Percentiles rank a stretch among this genome's conserved stretches.
phyloP scores from a whole-genome alignment of 2,329 filamentous ascomycete species.

The Aspergillus thermomutatus region DNA sequence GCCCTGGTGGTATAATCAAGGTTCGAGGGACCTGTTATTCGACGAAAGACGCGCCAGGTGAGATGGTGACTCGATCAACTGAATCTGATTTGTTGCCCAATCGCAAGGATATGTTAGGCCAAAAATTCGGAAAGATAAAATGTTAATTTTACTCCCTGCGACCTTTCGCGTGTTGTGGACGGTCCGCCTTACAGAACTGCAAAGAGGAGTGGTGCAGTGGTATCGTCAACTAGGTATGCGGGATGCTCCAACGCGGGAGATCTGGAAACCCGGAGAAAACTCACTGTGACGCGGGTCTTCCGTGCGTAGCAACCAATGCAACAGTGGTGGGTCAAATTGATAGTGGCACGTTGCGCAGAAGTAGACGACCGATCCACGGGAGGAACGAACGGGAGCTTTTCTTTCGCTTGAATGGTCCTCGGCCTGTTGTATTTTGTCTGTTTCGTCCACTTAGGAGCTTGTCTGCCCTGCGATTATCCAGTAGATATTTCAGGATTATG shows the following conservation, averaged over 20 bases:
- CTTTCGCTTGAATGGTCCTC: constrained; percentile 16
- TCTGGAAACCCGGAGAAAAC: constrained; percentile 14
- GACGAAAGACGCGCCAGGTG: constrained; percentile 17
- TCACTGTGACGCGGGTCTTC: constrained; percentile 18
- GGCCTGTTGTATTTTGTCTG: constrained; percentile 11
- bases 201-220: constrained; percentile 14
- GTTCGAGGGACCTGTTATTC: constrained; percentile 22
- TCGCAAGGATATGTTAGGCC: constrained; percentile 3
- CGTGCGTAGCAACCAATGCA: constrained; percentile 12
- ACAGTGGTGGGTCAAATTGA: constrained; percentile 29
- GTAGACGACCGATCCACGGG: constrained; percentile 10
- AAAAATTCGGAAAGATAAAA: background rate
- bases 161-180: constrained; percentile 11
- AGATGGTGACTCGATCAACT: constrained; percentile 1
- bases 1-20: constrained; percentile 26
- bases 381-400: constrained; percentile 5
- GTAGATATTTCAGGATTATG: constrained; percentile 16
- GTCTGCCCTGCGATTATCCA: constrained; percentile 10
- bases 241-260: constrained; percentile 9
- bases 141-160: constrained; percentile 2
- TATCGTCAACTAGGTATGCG: constrained; percentile 27
- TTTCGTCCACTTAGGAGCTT: background rate
- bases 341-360: constrained; percentile 29
- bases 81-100: constrained; percentile 12
- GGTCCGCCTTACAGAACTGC: constrained; percentile 14